Conservation (phyloP, 1,284 basidiomycete species). For the Naganishia sp. region DNA sequence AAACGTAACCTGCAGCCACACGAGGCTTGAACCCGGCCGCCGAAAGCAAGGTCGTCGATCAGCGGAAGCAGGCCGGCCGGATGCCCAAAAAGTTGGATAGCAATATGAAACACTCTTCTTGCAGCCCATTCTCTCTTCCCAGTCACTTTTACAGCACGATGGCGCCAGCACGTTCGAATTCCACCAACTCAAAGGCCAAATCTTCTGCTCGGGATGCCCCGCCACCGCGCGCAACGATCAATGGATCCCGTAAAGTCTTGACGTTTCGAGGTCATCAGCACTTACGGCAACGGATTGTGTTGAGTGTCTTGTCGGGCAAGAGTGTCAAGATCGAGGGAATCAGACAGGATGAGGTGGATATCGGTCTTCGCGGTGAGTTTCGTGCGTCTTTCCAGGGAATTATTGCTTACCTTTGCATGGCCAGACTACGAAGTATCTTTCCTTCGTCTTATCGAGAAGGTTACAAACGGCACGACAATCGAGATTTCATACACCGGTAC, state of each 20-base stretch:
- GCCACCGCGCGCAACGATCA: conserved; percentile 28
- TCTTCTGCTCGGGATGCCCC: conserved; percentile 15
- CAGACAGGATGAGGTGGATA: conserved; percentile 86
- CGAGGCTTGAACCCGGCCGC: no score
- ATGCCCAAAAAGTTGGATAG: conserved; percentile 4
- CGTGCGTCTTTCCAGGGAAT: background rate
- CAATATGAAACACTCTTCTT: background rate
- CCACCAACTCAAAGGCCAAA: conserved; percentile 12
- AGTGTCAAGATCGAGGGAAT: conserved; percentile 85
- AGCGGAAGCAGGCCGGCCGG: background rate
- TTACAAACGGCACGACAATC: conserved; percentile 91
- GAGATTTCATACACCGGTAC: conserved; percentile 98
- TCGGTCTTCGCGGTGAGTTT: conserved; percentile 76
- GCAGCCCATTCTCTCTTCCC: background rate
- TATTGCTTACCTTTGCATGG: background rate
- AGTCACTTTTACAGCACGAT: background rate
- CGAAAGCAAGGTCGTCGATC: background rate
- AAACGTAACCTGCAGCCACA: no score
- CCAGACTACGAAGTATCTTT: conserved; percentile 91
- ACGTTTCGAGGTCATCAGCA: conserved; percentile 75
- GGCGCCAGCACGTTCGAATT: conserved; percentile 8
- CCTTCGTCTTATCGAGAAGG: conserved; percentile 82
- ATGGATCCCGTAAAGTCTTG: conserved; percentile 42
- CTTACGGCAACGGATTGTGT: conserved; percentile 79
- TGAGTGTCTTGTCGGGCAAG: conserved; percentile 85